Base-by-base conservation (phyloP, 352 stramenopile genomes). In the Phytophthora vignae region DNA sequence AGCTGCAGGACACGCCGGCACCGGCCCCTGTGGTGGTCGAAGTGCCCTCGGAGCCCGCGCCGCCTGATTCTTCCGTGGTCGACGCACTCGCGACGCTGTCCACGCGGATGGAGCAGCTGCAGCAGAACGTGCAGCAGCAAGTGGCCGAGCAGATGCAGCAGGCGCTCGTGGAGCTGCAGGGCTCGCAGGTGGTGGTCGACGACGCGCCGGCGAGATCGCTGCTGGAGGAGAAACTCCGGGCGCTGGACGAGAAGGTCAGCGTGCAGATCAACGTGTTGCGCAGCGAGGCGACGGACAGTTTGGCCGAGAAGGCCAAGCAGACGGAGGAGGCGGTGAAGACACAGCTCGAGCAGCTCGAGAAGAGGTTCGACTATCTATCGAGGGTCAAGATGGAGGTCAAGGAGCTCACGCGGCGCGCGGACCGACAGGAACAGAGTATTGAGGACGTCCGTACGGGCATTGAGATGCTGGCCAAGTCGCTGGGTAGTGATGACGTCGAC, bases 331-430 rank as follows among this genome's bases (percentile, higher is more conserved):
- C 73, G 3, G 77, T 90, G n/a, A 70, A 77, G 46, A 64, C 22
- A 1, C 73, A 88, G 53, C 22, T 91, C 4, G 83, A 90, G 52
- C 74, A 90, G 61, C 70, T 93, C 11, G 85, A 93, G 44, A 93
- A 93, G 38, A 82, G 87, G 21, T 90, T 91, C 33, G 85, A 90
- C 21, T 91, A 90, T 52, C 58, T 93, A 44, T 91, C 82, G 22
- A 81, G 83, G 33, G 73, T 91, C 59, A 91, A 91, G 55, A 90
- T 84, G 83, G 84, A 92, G 67, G 85, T 92, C 60, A 94, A 92
- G 56, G 84, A 94, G 11, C 27, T 92, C 7, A 70, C 52, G 48
- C 80, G 79, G 19, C 75, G 74, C 66, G 77, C 85, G 10, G 84
- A 94, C 15, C 84, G 79, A 59, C 83, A 91, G 40, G 84, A 92